Conservation (phyloP, 768 basidiomycete genomes). For the Boletellus emodensis region DNA sequence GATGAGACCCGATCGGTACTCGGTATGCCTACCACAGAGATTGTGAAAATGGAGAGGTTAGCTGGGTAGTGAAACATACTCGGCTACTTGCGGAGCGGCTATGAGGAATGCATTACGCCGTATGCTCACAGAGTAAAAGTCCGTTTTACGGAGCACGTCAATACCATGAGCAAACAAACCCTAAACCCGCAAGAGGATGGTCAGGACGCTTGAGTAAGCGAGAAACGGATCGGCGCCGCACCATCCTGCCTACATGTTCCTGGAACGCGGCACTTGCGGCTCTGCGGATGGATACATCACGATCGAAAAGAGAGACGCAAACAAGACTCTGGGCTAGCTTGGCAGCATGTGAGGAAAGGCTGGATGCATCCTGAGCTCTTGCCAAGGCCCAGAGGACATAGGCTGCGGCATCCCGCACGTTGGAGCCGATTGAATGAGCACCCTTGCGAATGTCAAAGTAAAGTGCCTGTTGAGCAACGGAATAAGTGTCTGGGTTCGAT, state of each 20-base stretch:
- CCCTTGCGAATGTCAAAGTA: conserved; percentile 91
- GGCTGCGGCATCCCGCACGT: conserved; percentile 89
- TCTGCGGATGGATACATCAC: conserved; percentile 90
- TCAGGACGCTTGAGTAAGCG: conserved; percentile 10
- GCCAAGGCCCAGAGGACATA: conserved; percentile 96
- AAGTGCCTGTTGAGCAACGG: conserved; percentile 56
- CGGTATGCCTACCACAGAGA: conserved; percentile 53
- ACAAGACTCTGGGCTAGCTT: conserved; percentile 68
- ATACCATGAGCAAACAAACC: conserved; percentile 91
- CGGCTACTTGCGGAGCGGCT: conserved; percentile 82
- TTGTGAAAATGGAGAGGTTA: conserved; percentile 8
- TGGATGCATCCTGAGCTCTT: conserved; percentile 59
- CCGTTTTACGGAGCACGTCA: conserved; percentile 84
- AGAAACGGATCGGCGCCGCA: conserved; percentile 36
- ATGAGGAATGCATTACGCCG: conserved; percentile 79
- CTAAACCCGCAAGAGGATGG: conserved; percentile 40
- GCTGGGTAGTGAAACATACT: conserved; percentile 47
- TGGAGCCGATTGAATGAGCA: conserved; percentile 90
- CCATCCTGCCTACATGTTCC: conserved; percentile 92
- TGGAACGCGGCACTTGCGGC: conserved; percentile 98
- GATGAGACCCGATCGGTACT: conserved; percentile 68
- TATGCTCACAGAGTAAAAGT: conserved; percentile 92
- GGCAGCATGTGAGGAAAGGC: conserved; percentile 57
- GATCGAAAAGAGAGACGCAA: conserved; percentile 82
- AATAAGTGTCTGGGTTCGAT: conserved; percentile 11